These are phyloP conservation scores for Choiromyces venosus DNA, from an alignment of 495 filamentous ascomycete genomes.

Conservation along the genomic window DNA sequence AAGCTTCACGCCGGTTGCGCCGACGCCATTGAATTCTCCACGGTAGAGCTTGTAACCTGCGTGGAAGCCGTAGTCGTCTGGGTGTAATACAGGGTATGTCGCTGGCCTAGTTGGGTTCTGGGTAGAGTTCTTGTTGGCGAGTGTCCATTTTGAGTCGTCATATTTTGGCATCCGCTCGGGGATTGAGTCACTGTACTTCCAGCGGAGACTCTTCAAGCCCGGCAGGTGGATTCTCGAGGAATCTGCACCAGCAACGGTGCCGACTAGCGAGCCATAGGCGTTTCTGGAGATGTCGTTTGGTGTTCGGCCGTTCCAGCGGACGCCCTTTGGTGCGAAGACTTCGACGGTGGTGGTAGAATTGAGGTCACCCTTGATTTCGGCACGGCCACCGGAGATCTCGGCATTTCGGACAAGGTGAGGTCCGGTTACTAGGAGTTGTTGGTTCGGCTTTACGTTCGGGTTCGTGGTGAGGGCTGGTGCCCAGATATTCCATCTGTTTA, in stretches of 20 bases:
- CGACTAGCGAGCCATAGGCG: constrained; percentile 50
- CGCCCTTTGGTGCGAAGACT: constrained; percentile 52
- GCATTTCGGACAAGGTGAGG: constrained; percentile 68
- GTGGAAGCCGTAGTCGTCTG: constrained; percentile 70
- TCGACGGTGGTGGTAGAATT: constrained; percentile 63
- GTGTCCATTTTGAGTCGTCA: constrained; percentile 64
- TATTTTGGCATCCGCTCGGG: constrained; percentile 62
- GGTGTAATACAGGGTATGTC: constrained; percentile 61
- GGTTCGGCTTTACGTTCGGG: constrained; percentile 41
- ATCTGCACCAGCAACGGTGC: constrained; percentile 46
- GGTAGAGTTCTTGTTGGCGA: constrained; percentile 52
- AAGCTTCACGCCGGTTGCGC: constrained; percentile 21
- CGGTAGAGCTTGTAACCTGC: constrained; percentile 64
- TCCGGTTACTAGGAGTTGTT: constrained; percentile 59
- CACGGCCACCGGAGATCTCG: constrained; percentile 48
- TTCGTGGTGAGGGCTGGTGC: constrained; percentile 46
- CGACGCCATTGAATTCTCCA: constrained; percentile 62
- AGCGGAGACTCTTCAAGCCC: constrained; percentile 52
- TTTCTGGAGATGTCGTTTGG: constrained; percentile 44
- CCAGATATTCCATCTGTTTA: constrained; percentile 51
- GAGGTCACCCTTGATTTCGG: constrained; percentile 63
- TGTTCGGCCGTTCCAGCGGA: constrained; percentile 57
- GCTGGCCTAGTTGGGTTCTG: constrained; percentile 55
- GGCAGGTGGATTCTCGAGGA: constrained; percentile 52
- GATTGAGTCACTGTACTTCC: constrained; percentile 66